Base-by-base conservation (phyloP, 805 yeast genomes). In the Yamadazyma tumulicola region DNA sequence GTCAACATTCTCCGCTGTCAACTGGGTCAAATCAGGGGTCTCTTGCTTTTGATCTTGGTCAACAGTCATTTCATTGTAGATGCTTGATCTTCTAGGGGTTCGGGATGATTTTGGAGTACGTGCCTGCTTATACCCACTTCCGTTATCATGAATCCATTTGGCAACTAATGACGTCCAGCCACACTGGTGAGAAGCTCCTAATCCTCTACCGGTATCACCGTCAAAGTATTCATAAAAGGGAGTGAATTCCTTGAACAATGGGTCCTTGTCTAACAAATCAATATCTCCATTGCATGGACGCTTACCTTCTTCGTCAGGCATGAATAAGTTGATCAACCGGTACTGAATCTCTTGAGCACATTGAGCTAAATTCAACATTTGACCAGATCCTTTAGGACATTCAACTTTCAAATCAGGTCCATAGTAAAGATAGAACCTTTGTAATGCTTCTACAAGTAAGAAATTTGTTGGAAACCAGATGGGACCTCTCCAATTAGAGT, bases 101-200 rank as follows among this genome's bases (percentile, higher is more conserved):
- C 49, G 42, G 21, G 25, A 32, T 9, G 49, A 37, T 41, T 57
- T 49, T 18, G 69, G 70, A 11, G 70, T 57, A 47, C 59, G 53
- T n/a, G 79, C 76, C 15, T 71, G 52, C 42, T 79, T 61, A 53
- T 81, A 77, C 0, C 86, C 73, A 29, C 78, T 72, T 40, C 96
- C 96, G 28, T 85, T 84, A 61, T 89, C 91, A 54, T 85, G 93
- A 52, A 89, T 85, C 76, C 88, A 77, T 61, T 91, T 84, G 27
- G 95, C 95, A 34, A 87, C 93, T 29, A 89, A 70, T 0, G 95
- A 89, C 1, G 96, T 88, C 97, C 97, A 88, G 9, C 97, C 97
- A 69, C 88, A 82, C 64, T 88, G 97, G 65, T 89, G 96, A 34
- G 88, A 79, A 1, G 96, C 87, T 21, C 97, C 97, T 38, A 88